These are phyloP conservation scores for Apiospora koreana DNA, from an alignment of 2,329 filamentous ascomycete genomes.

Conservation along the genomic window DNA sequence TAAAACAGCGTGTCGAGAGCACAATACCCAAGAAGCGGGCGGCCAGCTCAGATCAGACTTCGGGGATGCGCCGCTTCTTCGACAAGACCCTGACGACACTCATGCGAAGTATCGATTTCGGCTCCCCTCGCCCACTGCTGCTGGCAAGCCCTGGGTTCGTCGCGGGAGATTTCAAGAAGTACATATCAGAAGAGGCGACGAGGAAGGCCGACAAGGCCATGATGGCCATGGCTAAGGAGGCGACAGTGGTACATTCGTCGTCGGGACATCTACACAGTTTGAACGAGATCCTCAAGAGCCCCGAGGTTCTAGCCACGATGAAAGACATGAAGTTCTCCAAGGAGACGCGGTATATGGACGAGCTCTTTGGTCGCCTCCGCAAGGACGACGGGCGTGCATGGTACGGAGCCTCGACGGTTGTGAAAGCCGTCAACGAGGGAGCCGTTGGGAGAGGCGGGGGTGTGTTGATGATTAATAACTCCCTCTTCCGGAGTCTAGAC, in stretches of 20 bases:
- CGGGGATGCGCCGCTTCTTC: conserved; percentile 77
- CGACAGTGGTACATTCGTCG: conserved; percentile 78
- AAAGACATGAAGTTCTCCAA: conserved; percentile 85
- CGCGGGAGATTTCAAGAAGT: conserved; percentile 77
- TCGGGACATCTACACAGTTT: conserved; percentile 86
- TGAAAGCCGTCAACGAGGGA: conserved; percentile 80
- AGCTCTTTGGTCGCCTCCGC: conserved; percentile 75
- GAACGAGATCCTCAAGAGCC: conserved; percentile 81
- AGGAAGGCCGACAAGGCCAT: conserved; percentile 69
- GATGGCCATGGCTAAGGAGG: conserved; percentile 59
- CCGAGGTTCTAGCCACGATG: conserved; percentile 74
- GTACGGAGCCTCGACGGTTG: conserved; percentile 84
- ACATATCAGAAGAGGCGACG: conserved; percentile 62
- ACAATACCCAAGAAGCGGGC: conserved; percentile 68
- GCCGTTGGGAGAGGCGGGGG: conserved; percentile 87
- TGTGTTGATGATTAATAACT: conserved; percentile 82
- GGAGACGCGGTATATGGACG: conserved; percentile 83
- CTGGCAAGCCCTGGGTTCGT: conserved; percentile 90
- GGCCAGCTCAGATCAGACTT: conserved; percentile 64
- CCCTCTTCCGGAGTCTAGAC: conserved; percentile 81
- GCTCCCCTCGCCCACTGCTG: conserved; percentile 69
- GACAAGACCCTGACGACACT: conserved; percentile 75
- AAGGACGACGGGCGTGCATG: conserved; percentile 86
- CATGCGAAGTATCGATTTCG: conserved; percentile 75
- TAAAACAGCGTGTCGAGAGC: conserved; percentile 70